Conservation (phyloP, 2,329 filamentous ascomycete species). For the Parasarocladium wereldwijsianum region DNA sequence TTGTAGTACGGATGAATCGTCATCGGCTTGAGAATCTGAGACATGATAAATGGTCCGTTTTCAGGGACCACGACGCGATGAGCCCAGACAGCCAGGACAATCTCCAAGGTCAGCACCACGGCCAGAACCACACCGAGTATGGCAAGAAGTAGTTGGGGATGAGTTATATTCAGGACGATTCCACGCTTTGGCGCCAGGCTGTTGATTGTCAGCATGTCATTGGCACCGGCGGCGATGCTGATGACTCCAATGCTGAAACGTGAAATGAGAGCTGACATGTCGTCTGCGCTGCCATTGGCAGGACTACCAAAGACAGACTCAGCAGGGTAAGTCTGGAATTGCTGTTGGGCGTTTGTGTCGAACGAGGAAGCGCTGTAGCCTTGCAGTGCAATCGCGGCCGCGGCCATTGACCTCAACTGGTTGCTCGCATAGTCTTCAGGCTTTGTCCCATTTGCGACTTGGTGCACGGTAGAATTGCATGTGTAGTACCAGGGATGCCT, state of each 20-base stretch:
- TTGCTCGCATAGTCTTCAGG: conserved; percentile 15
- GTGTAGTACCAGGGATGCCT: conserved; percentile 23
- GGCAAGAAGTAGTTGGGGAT: not conserved
- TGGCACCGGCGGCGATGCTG: not conserved
- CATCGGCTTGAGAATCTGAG: conserved; percentile 9
- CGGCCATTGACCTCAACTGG: not conserved
- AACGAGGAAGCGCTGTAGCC: conserved; percentile 17
- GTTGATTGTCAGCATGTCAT: not conserved
- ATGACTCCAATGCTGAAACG: conserved; percentile 20
- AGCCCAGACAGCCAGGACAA: not conserved
- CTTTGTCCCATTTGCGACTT: conserved; percentile 18
- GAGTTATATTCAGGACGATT: not conserved
- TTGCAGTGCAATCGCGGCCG: conserved; percentile 20
- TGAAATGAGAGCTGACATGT: conserved; percentile 21
- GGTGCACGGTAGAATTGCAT: conserved; percentile 21
- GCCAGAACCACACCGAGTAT: not conserved
- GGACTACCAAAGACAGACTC: conserved; percentile 22
- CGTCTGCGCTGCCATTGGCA: conserved; percentile 12
- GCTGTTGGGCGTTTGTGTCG: conserved; percentile 11
- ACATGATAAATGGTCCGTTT: conserved; percentile 14
- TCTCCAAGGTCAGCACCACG: conserved; percentile 1
- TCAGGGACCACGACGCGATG: not conserved
- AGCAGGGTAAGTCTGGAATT: conserved; percentile 26
- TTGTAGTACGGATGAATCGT: no score
- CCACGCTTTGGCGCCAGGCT: not conserved